phyloP scores from a whole-genome alignment of 2,329 filamentous ascomycete genomes.

The Diaporthe australafricana region DNA sequence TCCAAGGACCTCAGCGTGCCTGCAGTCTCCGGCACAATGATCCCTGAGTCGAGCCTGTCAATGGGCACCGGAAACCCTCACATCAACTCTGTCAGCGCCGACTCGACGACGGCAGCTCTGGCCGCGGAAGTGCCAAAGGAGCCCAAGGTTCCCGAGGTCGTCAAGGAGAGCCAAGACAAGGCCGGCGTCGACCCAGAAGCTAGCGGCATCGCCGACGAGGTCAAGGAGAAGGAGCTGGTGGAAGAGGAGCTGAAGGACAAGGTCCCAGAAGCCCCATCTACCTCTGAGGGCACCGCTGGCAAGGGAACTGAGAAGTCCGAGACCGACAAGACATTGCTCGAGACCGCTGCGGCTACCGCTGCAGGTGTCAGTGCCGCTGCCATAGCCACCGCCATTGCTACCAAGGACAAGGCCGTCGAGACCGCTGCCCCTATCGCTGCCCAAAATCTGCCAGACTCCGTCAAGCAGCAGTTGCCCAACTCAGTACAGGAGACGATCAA shows the following conservation, averaged over 20 bases:
- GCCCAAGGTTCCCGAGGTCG: conserved; percentile 68
- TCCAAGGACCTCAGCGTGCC: conserved; percentile 58
- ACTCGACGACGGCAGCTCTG: conserved; percentile 75
- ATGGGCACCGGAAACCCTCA: conserved; percentile 61
- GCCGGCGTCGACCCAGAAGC: conserved; percentile 75
- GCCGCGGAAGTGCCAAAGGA: conserved; percentile 75
- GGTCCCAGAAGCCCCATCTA: conserved; percentile 70
- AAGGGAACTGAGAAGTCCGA: conserved; percentile 66
- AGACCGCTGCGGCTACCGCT: conserved; percentile 51
- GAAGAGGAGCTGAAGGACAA: conserved; percentile 78
- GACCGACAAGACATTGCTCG: conserved; percentile 53
- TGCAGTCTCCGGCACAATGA: conserved; percentile 71
- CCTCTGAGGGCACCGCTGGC: conserved; percentile 66
- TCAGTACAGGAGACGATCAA: conserved; percentile 62
- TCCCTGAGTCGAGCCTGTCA: conserved; percentile 86
- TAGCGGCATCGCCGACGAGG: conserved; percentile 72
- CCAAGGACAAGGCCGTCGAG: conserved; percentile 51
- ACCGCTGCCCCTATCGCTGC: conserved; percentile 54
- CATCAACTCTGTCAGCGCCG: conserved; percentile 64
- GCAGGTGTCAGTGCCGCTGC: conserved; percentile 49
- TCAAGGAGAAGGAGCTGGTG: conserved; percentile 77
- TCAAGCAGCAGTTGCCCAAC: conserved; percentile 63
- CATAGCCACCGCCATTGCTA: conserved; percentile 39
- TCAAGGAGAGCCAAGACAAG: conserved; percentile 78
- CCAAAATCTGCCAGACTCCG: conserved; percentile 63